These are phyloP conservation scores for Saturnispora quitensis DNA, from an alignment of 805 yeast species.

Conservation along the genomic window DNA sequence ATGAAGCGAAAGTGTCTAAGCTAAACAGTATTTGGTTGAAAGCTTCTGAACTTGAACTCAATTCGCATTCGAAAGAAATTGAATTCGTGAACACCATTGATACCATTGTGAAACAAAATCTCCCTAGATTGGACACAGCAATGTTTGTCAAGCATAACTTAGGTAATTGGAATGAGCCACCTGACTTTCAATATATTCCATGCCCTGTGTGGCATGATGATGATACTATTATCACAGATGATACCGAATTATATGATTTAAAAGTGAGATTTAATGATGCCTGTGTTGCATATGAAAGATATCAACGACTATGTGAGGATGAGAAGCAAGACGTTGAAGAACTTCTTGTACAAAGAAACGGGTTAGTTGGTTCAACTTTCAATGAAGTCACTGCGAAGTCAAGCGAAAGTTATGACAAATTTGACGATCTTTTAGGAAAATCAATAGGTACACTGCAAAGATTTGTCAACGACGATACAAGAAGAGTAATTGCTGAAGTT, in stretches of 20 bases:
- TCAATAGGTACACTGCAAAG: constrained; percentile 46
- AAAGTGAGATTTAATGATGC: constrained; percentile 40
- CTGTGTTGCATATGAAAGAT: constrained; percentile 30
- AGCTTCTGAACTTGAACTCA: constrained; percentile 53
- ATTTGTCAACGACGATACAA: constrained; percentile 66
- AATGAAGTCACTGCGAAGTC: constrained; percentile 32
- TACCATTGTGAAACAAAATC: constrained; percentile 55
- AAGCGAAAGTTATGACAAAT: constrained; percentile 30
- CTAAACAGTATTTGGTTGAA: constrained; percentile 59
- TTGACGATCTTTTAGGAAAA: constrained; percentile 44
- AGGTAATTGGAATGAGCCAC: constrained; percentile 73
- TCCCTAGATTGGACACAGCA: constrained; percentile 66
- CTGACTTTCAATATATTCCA: constrained; percentile 77
- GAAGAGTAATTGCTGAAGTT: constrained; percentile 69
- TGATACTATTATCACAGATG: constrained; percentile 54
- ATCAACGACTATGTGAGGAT: constrained; percentile 35
- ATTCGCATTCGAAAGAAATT: constrained; percentile 35
- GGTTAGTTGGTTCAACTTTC: constrained; percentile 24
- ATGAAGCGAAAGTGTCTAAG: constrained; percentile 66
- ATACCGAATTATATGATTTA: constrained; percentile 48
- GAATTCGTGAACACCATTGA: constrained; percentile 40
- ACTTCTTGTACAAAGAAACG: constrained; percentile 28
- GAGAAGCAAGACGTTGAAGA: constrained; percentile 43
- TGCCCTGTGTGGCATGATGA: constrained; percentile 97
- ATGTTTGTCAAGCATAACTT: constrained; percentile 90